Conservation (phyloP, 1,284 basidiomycete genomes). For the Ceratobasidium sp. region DNA sequence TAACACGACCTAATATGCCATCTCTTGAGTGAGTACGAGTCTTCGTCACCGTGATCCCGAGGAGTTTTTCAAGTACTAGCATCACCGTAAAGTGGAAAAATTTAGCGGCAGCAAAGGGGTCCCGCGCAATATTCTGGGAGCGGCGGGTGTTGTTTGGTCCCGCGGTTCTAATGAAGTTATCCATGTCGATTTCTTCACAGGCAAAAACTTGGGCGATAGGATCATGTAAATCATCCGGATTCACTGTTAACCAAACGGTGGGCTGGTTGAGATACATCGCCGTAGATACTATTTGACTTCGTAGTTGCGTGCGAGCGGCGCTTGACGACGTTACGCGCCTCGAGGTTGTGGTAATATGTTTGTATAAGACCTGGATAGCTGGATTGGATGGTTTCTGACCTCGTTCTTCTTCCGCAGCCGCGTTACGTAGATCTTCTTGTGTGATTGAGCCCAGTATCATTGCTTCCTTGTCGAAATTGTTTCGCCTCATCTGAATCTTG, state of each 20-base stretch:
- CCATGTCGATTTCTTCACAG: slow-evolving; percentile 60
- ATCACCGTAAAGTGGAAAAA: slow-evolving; percentile 62
- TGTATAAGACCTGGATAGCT: slow-evolving; percentile 20
- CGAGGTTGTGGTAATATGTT: slow-evolving; percentile 43
- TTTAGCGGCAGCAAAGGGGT: slow-evolving; percentile 60
- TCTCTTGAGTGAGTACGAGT: slow-evolving; percentile 50
- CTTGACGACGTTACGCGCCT: slow-evolving; percentile 49
- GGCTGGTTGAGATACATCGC: slow-evolving; percentile 48
- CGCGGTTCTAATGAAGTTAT: slow-evolving; percentile 54
- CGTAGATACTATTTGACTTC: slow-evolving; percentile 56
- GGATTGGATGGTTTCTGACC: slow-evolving; percentile 7
- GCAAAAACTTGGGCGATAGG: slow-evolving; percentile 60
- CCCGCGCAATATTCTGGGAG: slow-evolving; percentile 57
- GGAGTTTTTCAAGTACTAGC: slow-evolving; percentile 56
- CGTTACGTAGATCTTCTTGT: slow-evolving; percentile 42
- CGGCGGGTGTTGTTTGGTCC: slow-evolving; percentile 55
- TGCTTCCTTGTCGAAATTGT: slow-evolving; percentile 35
- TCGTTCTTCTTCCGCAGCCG: slow-evolving; percentile 47
- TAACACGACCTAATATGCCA: no score
- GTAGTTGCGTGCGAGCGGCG: slow-evolving; percentile 48
- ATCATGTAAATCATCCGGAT: slow-evolving; percentile 56
- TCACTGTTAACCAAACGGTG: slow-evolving; percentile 55
- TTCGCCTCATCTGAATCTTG: slow-evolving; percentile 47
- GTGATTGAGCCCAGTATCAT: slow-evolving; percentile 15
- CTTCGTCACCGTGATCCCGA: slow-evolving; percentile 56